Evolutionary conservation across 2,329 filamentous ascomycete species (phyloP).

Genomic region (Epichloe gansuensis): DNA sequence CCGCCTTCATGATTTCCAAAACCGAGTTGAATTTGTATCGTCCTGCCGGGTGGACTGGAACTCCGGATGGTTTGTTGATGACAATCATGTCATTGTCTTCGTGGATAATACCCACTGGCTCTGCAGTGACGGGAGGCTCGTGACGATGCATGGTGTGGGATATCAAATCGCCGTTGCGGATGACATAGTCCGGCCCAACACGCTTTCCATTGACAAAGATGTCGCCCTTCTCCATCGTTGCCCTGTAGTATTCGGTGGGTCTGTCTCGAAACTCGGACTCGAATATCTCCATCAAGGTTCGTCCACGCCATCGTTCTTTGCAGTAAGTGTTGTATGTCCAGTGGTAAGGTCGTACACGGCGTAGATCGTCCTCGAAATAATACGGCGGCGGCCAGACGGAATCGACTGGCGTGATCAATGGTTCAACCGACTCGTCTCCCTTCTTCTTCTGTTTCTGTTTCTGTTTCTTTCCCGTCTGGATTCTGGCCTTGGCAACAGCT

Average conservation of each 20-base stretch:
- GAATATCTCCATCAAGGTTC: constrained; percentile 76
- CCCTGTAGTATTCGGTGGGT: constrained; percentile 71
- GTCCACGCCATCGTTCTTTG: constrained; percentile 84
- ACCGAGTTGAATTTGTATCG: constrained; percentile 94
- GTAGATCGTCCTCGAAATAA: constrained; percentile 69
- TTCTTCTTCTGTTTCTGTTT: not conserved
- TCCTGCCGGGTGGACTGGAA: constrained; percentile 90
- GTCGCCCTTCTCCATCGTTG: constrained; percentile 66
- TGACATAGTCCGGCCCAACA: constrained; percentile 52
- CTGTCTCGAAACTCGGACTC: constrained; percentile 84
- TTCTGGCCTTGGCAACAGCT: not conserved
- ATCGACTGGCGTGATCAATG: not conserved
- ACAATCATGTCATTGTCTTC: constrained; percentile 91
- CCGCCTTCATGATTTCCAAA: constrained; percentile 80
- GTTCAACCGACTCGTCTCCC: not conserved
- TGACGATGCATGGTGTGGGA: constrained; percentile 91
- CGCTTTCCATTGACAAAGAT: constrained; percentile 69
- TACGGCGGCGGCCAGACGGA: constrained; percentile 52
- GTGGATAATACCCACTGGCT: constrained; percentile 70
- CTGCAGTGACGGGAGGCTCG: constrained; percentile 79
- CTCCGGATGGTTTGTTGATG: constrained; percentile 90
- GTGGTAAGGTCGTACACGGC: constrained; percentile 75
- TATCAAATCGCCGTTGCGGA: constrained; percentile 83
- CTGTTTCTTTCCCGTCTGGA: not conserved
- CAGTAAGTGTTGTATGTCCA: constrained; percentile 92